Evolutionary conservation across 768 basidiomycete genomes (phyloP).

Genomic region (Psilocybe subaeruginosa): DNA sequence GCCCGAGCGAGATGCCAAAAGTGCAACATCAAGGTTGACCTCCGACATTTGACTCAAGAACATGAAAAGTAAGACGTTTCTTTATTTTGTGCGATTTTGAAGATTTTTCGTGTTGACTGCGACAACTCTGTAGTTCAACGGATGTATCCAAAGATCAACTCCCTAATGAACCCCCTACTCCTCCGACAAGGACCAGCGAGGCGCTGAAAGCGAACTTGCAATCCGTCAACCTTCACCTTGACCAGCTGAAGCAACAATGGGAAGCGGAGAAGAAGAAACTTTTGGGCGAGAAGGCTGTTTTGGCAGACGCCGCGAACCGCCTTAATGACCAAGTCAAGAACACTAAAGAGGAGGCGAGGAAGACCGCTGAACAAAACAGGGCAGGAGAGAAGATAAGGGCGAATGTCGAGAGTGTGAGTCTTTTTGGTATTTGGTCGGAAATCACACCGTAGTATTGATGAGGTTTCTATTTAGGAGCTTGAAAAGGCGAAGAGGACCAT

Average conservation of each 20-base stretch:
- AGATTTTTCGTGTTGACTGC: neutral
- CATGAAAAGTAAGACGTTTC: conserved; percentile 62
- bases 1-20: conserved; percentile 69
- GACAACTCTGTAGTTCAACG: conserved; percentile 44
- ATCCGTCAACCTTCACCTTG: conserved; percentile 64
- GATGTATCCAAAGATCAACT: conserved; percentile 52
- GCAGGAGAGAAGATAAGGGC: conserved; percentile 49
- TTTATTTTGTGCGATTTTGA: neutral
- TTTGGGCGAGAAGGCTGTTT: conserved; percentile 69
- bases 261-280: conserved; percentile 64
- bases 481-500: conserved; percentile 68
- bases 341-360: conserved; percentile 60
- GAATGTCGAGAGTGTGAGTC: conserved; percentile 57
- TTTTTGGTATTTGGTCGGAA: neutral
- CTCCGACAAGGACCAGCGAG: conserved; percentile 70
- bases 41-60: conserved; percentile 41
- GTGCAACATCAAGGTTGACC: conserved; percentile 65
- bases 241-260: conserved; percentile 70
- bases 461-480: conserved; percentile 55
- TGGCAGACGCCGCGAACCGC: conserved; percentile 72
- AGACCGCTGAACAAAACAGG: conserved; percentile 54
- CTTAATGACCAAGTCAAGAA: conserved; percentile 63
- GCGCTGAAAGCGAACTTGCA: conserved; percentile 61
- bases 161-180: conserved; percentile 64
- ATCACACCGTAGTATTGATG: neutral